Conservation (phyloP, 176 grass and related monocot species). For the Cenchrus americanus region DNA sequence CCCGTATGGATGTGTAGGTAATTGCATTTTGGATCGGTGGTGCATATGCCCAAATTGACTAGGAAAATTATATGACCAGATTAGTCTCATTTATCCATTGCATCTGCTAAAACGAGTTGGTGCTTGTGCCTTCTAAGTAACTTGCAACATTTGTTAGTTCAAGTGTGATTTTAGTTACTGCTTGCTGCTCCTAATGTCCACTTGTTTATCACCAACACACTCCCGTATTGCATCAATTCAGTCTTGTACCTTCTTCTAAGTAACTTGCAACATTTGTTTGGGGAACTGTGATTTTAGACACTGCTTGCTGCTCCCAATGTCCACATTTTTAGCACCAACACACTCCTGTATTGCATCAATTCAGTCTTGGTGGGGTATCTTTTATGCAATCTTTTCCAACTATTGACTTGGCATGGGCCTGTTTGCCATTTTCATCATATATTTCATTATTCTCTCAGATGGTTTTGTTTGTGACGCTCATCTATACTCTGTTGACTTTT, state of each 20-base stretch:
- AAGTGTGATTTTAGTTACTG: background rate
- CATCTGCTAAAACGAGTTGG: background rate
- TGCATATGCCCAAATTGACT: slow-evolving; percentile 2
- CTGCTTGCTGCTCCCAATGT: background rate
- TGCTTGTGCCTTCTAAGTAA: background rate
- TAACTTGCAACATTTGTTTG: background rate
- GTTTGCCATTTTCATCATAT: background rate
- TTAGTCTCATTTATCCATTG: background rate
- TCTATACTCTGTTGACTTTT: background rate
- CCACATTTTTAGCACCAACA: background rate
- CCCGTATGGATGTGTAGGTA: background rate
- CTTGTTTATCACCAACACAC: background rate
- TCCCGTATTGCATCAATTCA: background rate
- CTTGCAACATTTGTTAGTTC: background rate
- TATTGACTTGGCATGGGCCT: background rate
- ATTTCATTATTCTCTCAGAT: background rate
- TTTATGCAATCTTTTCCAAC: background rate
- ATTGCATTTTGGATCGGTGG: background rate
- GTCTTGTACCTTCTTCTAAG: no score
- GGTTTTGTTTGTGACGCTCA: background rate
- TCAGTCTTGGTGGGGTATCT: background rate
- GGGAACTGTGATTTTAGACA: no score
- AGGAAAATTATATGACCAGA: background rate
- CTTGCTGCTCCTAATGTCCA: slow-evolving; percentile 2
- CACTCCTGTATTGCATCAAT: background rate